Conservation (phyloP, 1,284 basidiomycete genomes). For the Ceratobasidium sp. region DNA sequence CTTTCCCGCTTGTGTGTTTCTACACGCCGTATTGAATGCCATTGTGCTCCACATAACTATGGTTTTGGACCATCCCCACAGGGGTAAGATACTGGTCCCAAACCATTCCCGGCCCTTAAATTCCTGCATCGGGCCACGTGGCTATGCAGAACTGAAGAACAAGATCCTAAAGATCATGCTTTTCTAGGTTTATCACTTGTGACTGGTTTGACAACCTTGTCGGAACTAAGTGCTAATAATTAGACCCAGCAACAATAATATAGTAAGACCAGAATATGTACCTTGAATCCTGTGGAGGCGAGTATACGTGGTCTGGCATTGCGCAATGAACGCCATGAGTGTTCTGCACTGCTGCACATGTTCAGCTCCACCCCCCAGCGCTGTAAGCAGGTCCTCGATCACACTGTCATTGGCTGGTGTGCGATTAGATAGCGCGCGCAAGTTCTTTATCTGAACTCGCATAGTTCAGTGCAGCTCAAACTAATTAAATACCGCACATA, state of each 20-base stretch:
- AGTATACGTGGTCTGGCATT: slow-evolving; percentile 1
- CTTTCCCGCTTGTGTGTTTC: slow-evolving; percentile 1
- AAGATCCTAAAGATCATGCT: not conserved
- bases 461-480: too few species aligned
- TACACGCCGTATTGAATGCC: not conserved
- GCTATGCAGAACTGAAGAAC: not conserved
- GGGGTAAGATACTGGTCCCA: not conserved
- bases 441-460: too few species aligned
- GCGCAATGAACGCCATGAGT: slow-evolving; percentile 2
- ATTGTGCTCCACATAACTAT: slow-evolving; percentile 12
- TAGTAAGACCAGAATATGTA: too few species aligned
- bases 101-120: not conserved
- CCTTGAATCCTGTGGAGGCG: too few species aligned
- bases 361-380: not conserved
- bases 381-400: not conserved
- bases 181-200: not conserved
- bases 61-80: not conserved
- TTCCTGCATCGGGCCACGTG: slow-evolving; percentile 1
- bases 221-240: not conserved
- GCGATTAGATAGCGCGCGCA: not conserved
- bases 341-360: not conserved
- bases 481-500: not conserved
- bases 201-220: not conserved
- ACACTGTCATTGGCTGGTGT: not conserved
- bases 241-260: not conserved